These are phyloP conservation scores for Arthrobotrys entomopaga DNA, from an alignment of 2,329 filamentous ascomycete genomes.

Conservation along the genomic window DNA sequence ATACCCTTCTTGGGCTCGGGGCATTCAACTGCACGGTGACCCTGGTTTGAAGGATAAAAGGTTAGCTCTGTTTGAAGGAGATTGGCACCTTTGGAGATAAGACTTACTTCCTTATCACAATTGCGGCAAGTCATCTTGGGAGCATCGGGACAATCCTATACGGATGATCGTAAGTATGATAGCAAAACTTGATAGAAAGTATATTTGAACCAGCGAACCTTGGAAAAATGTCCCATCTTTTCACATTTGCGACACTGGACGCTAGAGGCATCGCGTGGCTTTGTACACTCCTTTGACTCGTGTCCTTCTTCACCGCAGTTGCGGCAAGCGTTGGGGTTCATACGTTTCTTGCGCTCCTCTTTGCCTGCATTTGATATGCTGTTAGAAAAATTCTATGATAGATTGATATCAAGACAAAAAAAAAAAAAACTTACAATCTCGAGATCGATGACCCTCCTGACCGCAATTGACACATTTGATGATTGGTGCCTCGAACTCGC, in stretches of 20 bases:
- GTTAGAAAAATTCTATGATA: not conserved
- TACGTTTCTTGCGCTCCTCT: constrained; percentile 60
- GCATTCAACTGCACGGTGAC: constrained; percentile 46
- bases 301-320: constrained; percentile 59
- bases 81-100: too few relatives aligned
- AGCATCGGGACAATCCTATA: constrained; percentile 44
- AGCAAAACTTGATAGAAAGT: not conserved
- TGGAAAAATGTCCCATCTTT: constrained; percentile 50
- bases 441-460: constrained; percentile 72
- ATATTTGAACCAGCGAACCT: constrained; percentile 1
- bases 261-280: constrained; percentile 70
- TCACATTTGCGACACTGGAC: constrained; percentile 71
- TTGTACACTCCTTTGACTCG: constrained; percentile 62
- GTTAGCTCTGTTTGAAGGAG: too few relatives aligned
- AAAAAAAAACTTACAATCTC: constrained; percentile 66
- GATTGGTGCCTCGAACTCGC: constrained; percentile 34
- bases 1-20: constrained; percentile 43
- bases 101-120: constrained; percentile 35
- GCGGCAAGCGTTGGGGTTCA: constrained; percentile 58
- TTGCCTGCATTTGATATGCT: constrained; percentile 60
- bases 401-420: not conserved
- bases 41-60: not conserved
- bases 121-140: constrained; percentile 48
- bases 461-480: constrained; percentile 75
- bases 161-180: not conserved